Percentiles rank a stretch among this genome's conserved stretches.
These are phyloP conservation scores for Oenanthe javanica DNA, from an alignment of 140 eudicot species.

Conservation along the genomic window DNA sequence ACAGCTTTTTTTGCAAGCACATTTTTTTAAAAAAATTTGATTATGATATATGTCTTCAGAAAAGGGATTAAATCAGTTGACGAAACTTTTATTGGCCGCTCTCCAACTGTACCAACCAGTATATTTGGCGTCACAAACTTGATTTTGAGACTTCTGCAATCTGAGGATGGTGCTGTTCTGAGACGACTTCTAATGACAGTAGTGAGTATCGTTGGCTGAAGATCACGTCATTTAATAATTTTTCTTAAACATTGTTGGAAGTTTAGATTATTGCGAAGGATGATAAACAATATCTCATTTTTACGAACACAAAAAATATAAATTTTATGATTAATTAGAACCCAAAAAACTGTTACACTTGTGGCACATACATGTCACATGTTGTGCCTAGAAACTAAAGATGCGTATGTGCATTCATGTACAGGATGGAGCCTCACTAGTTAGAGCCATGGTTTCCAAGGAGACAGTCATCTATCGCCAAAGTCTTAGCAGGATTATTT, in stretches of 20 bases:
- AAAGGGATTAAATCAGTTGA: constrained; percentile 40
- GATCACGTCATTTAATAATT: neutral
- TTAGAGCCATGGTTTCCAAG: constrained; percentile 57
- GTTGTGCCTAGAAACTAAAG: neutral
- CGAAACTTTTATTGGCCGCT: constrained; percentile 23
- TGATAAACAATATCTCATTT: neutral
- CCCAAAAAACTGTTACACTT: neutral
- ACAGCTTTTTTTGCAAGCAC: neutral
- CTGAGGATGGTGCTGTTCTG: constrained; percentile 75
- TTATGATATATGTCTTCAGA: constrained; percentile 38
- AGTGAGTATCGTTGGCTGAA: constrained; percentile 37
- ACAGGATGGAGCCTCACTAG: constrained; percentile 85
- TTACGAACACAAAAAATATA: neutral
- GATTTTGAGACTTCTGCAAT: constrained; percentile 56
- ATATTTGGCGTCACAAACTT: constrained; percentile 53
- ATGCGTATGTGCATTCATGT: constrained; percentile 2
- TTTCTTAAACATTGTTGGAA: neutral
- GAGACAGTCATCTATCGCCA: constrained; percentile 61
- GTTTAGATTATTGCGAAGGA: neutral
- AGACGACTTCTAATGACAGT: constrained; percentile 91
- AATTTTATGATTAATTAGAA: neutral
- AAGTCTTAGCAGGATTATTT: constrained; percentile 47
- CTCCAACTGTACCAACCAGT: constrained; percentile 30
- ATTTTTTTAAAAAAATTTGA: constrained; percentile 4
- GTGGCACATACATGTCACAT: neutral